These are phyloP conservation scores for Hanseniaspora jakobsenii DNA, from an alignment of 805 yeast species.

Conservation along the genomic window DNA sequence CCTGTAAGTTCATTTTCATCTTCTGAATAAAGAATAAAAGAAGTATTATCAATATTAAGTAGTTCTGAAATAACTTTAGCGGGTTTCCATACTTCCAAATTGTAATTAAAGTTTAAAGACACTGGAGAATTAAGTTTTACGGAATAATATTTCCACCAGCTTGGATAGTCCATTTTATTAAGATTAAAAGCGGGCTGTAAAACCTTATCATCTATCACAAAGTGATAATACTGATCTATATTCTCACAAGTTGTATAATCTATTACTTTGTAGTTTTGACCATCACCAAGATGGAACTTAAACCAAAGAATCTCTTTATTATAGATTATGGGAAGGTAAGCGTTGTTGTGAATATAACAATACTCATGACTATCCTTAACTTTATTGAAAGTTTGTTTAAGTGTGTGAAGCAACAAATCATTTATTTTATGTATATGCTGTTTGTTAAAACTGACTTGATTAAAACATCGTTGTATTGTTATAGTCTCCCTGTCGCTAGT, in stretches of 20 bases:
- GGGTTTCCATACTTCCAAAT: not conserved
- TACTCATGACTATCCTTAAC: not conserved
- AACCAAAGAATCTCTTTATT: not conserved
- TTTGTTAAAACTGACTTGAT: not conserved
- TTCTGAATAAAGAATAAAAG: conserved; percentile 1
- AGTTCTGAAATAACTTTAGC: not conserved
- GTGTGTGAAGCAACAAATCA: not conserved
- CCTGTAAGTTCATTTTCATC: not conserved
- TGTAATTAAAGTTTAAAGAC: not conserved
- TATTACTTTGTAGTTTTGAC: not conserved
- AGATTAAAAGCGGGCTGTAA: not conserved
- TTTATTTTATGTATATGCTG: not conserved
- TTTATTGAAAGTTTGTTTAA: not conserved
- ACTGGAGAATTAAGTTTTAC: not conserved
- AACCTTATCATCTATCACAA: not conserved
- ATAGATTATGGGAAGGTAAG: not conserved
- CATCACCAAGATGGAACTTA: not conserved
- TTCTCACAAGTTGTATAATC: too few relatives aligned
- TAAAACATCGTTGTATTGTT: not conserved
- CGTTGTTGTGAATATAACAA: not conserved
- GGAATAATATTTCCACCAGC: not conserved
- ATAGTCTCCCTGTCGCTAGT: too few relatives aligned
- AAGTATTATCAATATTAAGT: not conserved
- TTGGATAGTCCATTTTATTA: not conserved
- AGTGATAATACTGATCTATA: not conserved